Evolutionary conservation across 495 filamentous ascomycete species (phyloP).

Genomic region (Aspergillus ellipticus): DNA sequence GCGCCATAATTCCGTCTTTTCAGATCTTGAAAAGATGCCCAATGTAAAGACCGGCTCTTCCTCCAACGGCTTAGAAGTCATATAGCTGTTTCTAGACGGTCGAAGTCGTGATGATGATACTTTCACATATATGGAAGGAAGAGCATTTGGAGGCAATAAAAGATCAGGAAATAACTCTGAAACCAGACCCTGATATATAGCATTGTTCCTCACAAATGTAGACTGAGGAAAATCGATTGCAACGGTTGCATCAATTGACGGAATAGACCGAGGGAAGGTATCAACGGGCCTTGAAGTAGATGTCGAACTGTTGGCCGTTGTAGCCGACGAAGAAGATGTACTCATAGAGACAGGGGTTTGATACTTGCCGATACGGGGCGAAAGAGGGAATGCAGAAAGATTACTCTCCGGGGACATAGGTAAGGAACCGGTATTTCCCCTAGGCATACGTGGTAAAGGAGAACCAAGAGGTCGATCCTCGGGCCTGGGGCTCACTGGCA

Average conservation of each 20-base stretch:
- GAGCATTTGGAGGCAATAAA: conserved; percentile 83
- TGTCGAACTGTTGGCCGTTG: conserved; percentile 8
- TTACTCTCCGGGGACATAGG: conserved; percentile 61
- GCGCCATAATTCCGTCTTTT: conserved; percentile 82
- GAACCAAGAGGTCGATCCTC: conserved; percentile 68
- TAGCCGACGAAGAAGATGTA: conserved; percentile 20
- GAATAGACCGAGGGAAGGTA: conserved; percentile 21
- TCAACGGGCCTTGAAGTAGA: conserved; percentile 7
- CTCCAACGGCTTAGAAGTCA: conserved; percentile 62
- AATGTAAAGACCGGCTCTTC: conserved; percentile 94
- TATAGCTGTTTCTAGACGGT: conserved; percentile 79
- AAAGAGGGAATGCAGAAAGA: conserved; percentile 60
- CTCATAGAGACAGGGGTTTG: conserved; percentile 56
- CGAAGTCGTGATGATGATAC: conserved; percentile 92
- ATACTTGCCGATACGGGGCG: conserved; percentile 65
- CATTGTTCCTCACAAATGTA: conserved; percentile 16
- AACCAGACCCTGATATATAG: conserved; percentile 64
- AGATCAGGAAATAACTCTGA: conserved; percentile 82
- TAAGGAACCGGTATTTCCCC: conserved; percentile 54
- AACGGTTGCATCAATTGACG: conserved; percentile 40
- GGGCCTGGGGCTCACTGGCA: conserved; percentile 88
- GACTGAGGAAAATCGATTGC: conserved; percentile 35
- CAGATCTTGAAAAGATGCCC: conserved; percentile 73
- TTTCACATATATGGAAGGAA: conserved; percentile 76
- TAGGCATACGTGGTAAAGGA: conserved; percentile 62